Conservation (phyloP, 2,329 filamentous ascomycete genomes). For the Penicillium decumbens region DNA sequence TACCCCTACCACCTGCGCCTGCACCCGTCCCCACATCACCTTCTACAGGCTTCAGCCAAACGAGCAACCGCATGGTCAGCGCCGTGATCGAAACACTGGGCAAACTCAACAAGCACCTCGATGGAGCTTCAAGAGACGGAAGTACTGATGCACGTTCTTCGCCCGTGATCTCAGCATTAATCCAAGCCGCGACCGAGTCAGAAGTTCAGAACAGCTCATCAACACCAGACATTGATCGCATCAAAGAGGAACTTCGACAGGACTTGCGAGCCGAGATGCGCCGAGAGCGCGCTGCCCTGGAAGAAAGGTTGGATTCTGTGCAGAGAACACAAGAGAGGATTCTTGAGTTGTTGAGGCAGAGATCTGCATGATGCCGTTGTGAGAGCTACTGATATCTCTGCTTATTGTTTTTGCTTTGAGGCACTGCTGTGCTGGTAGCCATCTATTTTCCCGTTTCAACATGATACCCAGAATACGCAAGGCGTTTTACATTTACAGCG, state of each 20-base stretch:
- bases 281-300: constrained; percentile 29
- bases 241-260: constrained; percentile 32
- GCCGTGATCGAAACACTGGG: constrained; percentile 36
- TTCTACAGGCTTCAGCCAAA: not conserved
- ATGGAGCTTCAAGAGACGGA: constrained; percentile 19
- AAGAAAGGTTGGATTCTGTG: constrained; percentile 37
- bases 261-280: constrained; percentile 35
- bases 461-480: constrained; percentile 21
- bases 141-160: constrained; percentile 18
- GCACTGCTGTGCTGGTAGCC: no score
- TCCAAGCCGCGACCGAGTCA: constrained; percentile 14
- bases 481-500: not conserved
- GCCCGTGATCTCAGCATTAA: constrained; percentile 24
- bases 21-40: constrained; percentile 13
- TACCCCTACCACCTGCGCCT: constrained; percentile 1
- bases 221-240: constrained; percentile 16
- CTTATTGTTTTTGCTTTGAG: not conserved
- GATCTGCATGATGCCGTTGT: constrained; percentile 21
- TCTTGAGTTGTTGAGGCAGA: constrained; percentile 38
- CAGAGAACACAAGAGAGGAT: constrained; percentile 42
- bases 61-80: constrained; percentile 27
- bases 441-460: constrained; percentile 2
- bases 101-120: constrained; percentile 37
- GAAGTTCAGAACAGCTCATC: not conserved
- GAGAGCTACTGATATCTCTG: not conserved